Percentiles rank a stretch among this genome's conserved stretches.
Evolutionary conservation across 2,329 filamentous ascomycete species (phyloP).

Genomic region (Sporothrix luriei): DNA sequence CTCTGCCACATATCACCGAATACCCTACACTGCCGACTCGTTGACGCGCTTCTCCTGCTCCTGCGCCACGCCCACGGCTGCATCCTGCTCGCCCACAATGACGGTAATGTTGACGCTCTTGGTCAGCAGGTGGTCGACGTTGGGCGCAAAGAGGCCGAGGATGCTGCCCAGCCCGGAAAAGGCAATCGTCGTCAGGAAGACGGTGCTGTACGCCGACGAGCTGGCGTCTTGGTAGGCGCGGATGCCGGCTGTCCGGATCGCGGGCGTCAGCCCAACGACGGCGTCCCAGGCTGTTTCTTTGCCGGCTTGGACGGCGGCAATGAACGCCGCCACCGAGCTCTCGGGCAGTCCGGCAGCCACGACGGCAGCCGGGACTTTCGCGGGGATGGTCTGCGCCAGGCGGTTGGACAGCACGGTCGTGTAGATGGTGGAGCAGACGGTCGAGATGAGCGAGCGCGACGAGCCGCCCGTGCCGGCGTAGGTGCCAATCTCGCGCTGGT

Average conservation of each 20-base stretch:
- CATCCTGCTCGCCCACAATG: conserved; percentile 10
- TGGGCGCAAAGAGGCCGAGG: conserved; percentile 41
- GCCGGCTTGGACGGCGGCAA: conserved; percentile 41
- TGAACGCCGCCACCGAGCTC: conserved; percentile 43
- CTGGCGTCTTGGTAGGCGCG: conserved; percentile 43
- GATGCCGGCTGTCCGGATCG: conserved; percentile 40
- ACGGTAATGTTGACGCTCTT: conserved; percentile 24
- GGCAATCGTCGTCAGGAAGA: conserved; percentile 44
- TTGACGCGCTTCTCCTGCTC: neutral
- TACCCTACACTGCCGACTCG: neutral
- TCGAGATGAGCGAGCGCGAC: conserved; percentile 44
- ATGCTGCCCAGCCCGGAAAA: conserved; percentile 43
- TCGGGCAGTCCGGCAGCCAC: conserved; percentile 45
- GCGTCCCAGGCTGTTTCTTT: conserved; percentile 33
- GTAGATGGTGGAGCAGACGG: conserved; percentile 45
- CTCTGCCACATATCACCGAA: neutral
- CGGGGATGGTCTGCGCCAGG: conserved; percentile 40
- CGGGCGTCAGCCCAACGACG: conserved; percentile 40
- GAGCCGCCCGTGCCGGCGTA: conserved; percentile 44
- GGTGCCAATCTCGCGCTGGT: conserved; percentile 44
- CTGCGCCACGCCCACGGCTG: neutral
- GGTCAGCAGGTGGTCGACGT: conserved; percentile 44
- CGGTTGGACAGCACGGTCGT: conserved; percentile 43
- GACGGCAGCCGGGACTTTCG: conserved; percentile 42
- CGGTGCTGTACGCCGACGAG: conserved; percentile 43